Conservation (phyloP, 176 grass and related monocot species). For the Saccharum officinarum region DNA sequence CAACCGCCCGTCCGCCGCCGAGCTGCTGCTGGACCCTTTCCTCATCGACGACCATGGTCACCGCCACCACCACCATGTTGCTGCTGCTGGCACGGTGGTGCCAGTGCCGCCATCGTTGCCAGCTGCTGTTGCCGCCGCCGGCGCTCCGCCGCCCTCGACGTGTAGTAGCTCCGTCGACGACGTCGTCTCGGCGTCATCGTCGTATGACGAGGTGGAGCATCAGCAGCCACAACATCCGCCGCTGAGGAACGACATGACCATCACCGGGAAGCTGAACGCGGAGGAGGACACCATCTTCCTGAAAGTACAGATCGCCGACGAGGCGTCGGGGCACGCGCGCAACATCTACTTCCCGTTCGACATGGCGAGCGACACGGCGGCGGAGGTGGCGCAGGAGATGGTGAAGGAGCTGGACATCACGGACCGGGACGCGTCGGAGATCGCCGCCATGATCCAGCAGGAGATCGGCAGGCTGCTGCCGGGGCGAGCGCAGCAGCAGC, state of each 20-base stretch:
- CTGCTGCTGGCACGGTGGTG: background rate
- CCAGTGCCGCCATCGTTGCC: no score
- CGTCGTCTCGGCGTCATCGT: background rate
- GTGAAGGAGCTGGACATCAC: conserved; percentile 89
- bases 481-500: conserved; percentile 50
- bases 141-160: background rate
- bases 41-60: conserved; percentile 9
- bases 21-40: conserved; percentile 79
- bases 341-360: conserved; percentile 99
- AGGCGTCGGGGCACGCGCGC: conserved; percentile 39
- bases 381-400: conserved; percentile 87
- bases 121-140: background rate
- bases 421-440: conserved; percentile 60
- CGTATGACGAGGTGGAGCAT: background rate
- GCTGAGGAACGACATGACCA: conserved; percentile 31
- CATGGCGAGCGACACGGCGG: conserved; percentile 60
- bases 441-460: conserved; percentile 83
- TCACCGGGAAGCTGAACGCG: conserved; percentile 88
- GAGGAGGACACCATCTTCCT: conserved; percentile 87
- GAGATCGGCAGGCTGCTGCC: conserved; percentile 65
- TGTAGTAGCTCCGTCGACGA: background rate
- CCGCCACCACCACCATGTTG: background rate
- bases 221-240: background rate
- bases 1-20: conserved; percentile 56
- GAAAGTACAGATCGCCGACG: conserved; percentile 78